phyloP scores from a whole-genome alignment of 345 rosid genomes.

The Euphorbia pulcherrima region DNA sequence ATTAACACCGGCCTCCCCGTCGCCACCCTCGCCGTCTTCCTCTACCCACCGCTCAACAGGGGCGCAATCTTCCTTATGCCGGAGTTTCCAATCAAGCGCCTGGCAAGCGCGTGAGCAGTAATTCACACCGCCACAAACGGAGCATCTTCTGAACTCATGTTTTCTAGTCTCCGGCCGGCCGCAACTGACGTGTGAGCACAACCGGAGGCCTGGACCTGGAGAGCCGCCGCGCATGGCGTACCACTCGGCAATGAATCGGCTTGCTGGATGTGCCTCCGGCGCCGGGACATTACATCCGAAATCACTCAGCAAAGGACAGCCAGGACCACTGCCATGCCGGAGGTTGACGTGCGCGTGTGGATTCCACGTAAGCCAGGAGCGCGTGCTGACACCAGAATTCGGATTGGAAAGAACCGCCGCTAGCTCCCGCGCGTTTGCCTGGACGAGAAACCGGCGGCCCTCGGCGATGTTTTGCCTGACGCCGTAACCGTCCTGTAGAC shows the following conservation, averaged over 20 bases:
- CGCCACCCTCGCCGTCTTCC: slow-evolving; percentile 53
- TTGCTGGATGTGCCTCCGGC: slow-evolving; percentile 77
- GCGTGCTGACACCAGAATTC: slow-evolving; percentile 18
- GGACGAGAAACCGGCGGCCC: slow-evolving; percentile 85
- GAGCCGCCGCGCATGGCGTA: slow-evolving; percentile 37
- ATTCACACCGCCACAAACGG: slow-evolving; percentile 87
- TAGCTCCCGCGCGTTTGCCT: slow-evolving; percentile 91
- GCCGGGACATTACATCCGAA: slow-evolving; percentile 98
- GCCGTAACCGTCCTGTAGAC: slow-evolving; percentile 97
- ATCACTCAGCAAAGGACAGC: slow-evolving; percentile 81
- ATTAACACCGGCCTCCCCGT: slow-evolving; percentile 15
- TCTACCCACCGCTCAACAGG: slow-evolving; percentile 64
- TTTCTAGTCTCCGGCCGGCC: slow-evolving; percentile 90
- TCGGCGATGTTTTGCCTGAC: slow-evolving; percentile 74
- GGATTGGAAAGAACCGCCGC: slow-evolving; percentile 56
- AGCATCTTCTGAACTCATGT: slow-evolving; percentile 89
- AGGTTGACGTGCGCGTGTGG: slow-evolving; percentile 34
- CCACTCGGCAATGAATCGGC: slow-evolving; percentile 76
- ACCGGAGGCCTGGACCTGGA: slow-evolving; percentile 52
- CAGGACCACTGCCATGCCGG: slow-evolving; percentile 31
- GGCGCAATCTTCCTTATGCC: slow-evolving; percentile 74
- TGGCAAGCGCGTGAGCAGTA: slow-evolving; percentile 98
- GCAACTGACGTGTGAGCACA: slow-evolving; percentile 80
- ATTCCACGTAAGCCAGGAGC: slow-evolving; percentile 55
- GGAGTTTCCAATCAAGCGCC: slow-evolving; percentile 90